These are phyloP conservation scores for Remersonia thermophila DNA, from an alignment of 2,329 filamentous ascomycete genomes.

Conservation along the genomic window DNA sequence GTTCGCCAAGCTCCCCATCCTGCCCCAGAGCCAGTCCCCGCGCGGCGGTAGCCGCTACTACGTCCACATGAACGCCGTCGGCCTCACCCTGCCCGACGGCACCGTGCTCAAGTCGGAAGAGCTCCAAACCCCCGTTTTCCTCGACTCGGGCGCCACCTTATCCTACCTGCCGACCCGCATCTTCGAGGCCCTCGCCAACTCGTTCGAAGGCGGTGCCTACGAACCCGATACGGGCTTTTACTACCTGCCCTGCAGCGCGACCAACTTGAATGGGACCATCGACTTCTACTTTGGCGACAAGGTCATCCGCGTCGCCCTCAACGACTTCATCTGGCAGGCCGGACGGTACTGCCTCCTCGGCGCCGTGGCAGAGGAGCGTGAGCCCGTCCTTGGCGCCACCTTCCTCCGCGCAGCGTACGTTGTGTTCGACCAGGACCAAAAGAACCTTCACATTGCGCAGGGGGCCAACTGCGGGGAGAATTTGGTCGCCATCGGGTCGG, in stretches of 20 bases:
- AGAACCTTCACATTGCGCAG: slow-evolving; percentile 21
- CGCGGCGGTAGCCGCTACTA: slow-evolving; percentile 23
- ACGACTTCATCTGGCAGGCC: slow-evolving; percentile 38
- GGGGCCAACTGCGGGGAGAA: slow-evolving; percentile 21
- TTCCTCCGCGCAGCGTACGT: slow-evolving; percentile 23
- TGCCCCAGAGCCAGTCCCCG: slow-evolving; percentile 18
- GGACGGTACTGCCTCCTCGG: slow-evolving; percentile 31
- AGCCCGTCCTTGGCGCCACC: slow-evolving; percentile 21
- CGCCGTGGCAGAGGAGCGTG: slow-evolving; percentile 14
- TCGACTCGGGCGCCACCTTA: slow-evolving; percentile 42
- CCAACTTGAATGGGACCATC: slow-evolving; percentile 27
- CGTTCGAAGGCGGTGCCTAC: slow-evolving; percentile 28
- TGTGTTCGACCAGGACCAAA: slow-evolving; percentile 23
- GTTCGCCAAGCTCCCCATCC: slow-evolving; percentile 31
- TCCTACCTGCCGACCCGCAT: slow-evolving; percentile 32
- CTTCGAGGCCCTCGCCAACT: slow-evolving; percentile 30
- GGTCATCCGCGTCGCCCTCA: slow-evolving; percentile 30
- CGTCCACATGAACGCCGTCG: slow-evolving; percentile 21
- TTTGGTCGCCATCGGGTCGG: slow-evolving; percentile 18
- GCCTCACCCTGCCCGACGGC: slow-evolving; percentile 16
- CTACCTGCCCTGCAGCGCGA: slow-evolving; percentile 30
- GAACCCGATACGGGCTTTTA: slow-evolving; percentile 31
- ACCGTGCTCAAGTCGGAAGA: slow-evolving; percentile 13
- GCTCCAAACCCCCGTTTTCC: slow-evolving; percentile 19
- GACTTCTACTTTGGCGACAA: slow-evolving; percentile 36